Evolutionary conservation across 345 rosid genomes (phyloP).

Genomic region (Camelina sativa): DNA sequence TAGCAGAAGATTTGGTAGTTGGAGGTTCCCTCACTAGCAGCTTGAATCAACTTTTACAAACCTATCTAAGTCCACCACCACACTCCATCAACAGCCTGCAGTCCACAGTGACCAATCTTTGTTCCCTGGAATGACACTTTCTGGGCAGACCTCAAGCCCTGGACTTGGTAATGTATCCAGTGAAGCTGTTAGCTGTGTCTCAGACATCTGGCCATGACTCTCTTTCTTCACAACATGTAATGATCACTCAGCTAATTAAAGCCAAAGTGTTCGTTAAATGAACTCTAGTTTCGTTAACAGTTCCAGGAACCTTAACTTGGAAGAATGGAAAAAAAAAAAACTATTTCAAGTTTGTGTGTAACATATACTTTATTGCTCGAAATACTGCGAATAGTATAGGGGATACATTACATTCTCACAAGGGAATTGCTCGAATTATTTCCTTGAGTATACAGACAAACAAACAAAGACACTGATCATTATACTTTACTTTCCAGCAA

Average conservation of each 20-base stretch:
- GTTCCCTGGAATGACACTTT: slow-evolving; percentile 42
- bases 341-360: neutral
- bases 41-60: slow-evolving; percentile 66
- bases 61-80: slow-evolving; percentile 48
- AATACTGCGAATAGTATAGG: slow-evolving; percentile 19
- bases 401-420: slow-evolving; percentile 18
- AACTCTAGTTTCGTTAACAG: slow-evolving; percentile 10
- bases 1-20: slow-evolving; percentile 74
- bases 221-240: slow-evolving; percentile 29
- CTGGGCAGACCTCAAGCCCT: slow-evolving; percentile 49
- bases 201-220: slow-evolving; percentile 58
- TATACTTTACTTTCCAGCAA: slow-evolving; percentile 33
- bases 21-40: slow-evolving; percentile 59
- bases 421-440: slow-evolving; percentile 7
- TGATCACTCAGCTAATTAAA: slow-evolving; percentile 17
- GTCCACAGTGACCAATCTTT: slow-evolving; percentile 51
- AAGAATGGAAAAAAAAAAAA: neutral
- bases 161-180: slow-evolving; percentile 50
- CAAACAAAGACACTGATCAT: slow-evolving; percentile 21
- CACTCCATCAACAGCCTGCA: slow-evolving; percentile 44
- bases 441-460: slow-evolving; percentile 26
- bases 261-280: slow-evolving; percentile 20
- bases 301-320: neutral
- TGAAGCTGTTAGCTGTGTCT: slow-evolving; percentile 64
- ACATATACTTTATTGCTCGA: slow-evolving; percentile 17